These are phyloP conservation scores for Chaetomium fimeti DNA, from an alignment of 495 filamentous ascomycete species.

Conservation along the genomic window DNA sequence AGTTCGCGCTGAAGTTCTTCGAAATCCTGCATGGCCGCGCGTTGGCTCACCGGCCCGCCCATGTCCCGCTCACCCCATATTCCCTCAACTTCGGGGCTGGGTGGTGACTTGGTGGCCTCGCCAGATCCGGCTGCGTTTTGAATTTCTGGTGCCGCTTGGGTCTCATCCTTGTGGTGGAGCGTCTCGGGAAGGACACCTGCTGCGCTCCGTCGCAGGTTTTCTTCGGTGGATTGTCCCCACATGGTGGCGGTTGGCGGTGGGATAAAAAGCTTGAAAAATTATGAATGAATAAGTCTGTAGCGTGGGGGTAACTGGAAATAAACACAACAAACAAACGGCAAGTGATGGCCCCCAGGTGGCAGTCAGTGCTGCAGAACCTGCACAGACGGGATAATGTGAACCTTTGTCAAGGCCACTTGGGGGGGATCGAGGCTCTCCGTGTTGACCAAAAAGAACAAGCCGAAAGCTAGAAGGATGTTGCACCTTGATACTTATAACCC, in stretches of 20 bases:
- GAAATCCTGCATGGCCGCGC: conserved; percentile 67
- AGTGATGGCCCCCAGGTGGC: neutral
- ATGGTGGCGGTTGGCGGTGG: neutral
- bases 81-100: conserved; percentile 47
- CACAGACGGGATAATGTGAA: neutral
- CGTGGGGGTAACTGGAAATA: neutral
- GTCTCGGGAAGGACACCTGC: conserved; percentile 23
- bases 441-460: neutral
- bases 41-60: conserved; percentile 61
- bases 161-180: conserved; percentile 32
- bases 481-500: neutral
- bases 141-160: neutral
- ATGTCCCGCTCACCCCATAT: conserved; percentile 74
- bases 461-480: neutral
- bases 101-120: conserved; percentile 21
- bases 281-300: neutral
- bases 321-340: conserved; percentile 7
- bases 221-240: conserved; percentile 24
- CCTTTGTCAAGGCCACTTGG: conserved; percentile 2
- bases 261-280: neutral
- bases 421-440: neutral
- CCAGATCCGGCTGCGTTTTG: conserved; percentile 12
- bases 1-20: conserved; percentile 67
- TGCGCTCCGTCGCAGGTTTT: conserved; percentile 28
- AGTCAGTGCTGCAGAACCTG: neutral